phyloP scores from a whole-genome alignment of 768 basidiomycete genomes.

The Phallus indusiatus region DNA sequence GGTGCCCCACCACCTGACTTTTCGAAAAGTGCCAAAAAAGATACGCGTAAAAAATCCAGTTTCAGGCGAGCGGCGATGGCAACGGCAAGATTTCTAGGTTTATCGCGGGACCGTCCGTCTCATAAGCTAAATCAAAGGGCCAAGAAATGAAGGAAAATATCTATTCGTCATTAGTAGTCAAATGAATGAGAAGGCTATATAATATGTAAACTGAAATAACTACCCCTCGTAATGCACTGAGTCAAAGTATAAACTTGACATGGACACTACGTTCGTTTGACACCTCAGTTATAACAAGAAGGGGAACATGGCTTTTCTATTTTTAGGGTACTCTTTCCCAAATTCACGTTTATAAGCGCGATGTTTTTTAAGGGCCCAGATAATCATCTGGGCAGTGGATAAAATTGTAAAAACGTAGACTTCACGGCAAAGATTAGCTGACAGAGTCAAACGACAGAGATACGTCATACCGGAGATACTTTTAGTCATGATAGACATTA shows the following conservation, averaged over 20 bases:
- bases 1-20: background rate
- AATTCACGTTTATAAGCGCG: conserved; percentile 87
- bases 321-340: conserved; percentile 69
- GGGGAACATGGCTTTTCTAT: conserved; percentile 72
- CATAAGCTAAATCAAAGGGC: background rate
- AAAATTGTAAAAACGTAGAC: conserved; percentile 59
- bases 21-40: background rate
- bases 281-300: conserved; percentile 41
- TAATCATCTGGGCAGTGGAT: conserved; percentile 56
- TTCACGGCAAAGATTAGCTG: conserved; percentile 18
- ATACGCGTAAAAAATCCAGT: background rate
- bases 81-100: background rate
- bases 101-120: background rate
- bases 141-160: background rate
- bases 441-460: background rate
- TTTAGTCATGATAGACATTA: conserved; percentile 67
- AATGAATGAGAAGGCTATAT: background rate
- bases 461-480: conserved; percentile 55
- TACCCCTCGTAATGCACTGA: background rate
- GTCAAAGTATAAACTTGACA: background rate
- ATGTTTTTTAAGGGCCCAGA: conserved; percentile 93
- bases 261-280: background rate
- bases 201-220: background rate
- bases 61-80: background rate
- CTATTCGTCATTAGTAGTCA: background rate